These are phyloP conservation scores for Diaporthe sp. DNA, from an alignment of 2,329 filamentous ascomycete species.

Conservation along the genomic window DNA sequence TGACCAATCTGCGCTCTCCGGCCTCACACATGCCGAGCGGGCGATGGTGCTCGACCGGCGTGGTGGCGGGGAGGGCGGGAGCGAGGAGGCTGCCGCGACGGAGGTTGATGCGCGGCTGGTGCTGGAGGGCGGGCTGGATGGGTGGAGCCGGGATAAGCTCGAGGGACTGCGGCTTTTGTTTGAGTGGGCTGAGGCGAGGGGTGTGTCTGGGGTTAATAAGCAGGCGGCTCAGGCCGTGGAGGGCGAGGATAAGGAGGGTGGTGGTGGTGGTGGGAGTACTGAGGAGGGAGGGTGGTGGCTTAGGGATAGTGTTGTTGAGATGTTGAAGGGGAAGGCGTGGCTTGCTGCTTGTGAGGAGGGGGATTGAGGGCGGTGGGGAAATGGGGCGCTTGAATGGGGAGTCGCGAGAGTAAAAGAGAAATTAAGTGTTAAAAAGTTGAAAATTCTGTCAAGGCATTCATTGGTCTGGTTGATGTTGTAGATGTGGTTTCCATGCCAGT, in stretches of 20 bases:
- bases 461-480: not conserved
- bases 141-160: conserved; percentile 53
- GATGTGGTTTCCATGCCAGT: too few species aligned
- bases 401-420: not conserved
- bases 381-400: too few species aligned
- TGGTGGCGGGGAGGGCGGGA: conserved; percentile 58
- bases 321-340: conserved; percentile 66
- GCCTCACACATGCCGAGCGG: conserved; percentile 73
- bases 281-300: conserved; percentile 63
- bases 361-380: not conserved
- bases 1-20: conserved; percentile 63
- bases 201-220: conserved; percentile 39
- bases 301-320: conserved; percentile 64
- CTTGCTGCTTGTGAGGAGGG: conserved; percentile 53
- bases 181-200: conserved; percentile 64
- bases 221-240: not conserved
- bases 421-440: not conserved
- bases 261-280: not conserved
- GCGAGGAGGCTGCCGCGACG: conserved; percentile 50
- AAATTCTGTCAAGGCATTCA: not conserved
- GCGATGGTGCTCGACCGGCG: conserved; percentile 66
- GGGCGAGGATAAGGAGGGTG: conserved; percentile 36
- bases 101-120: conserved; percentile 78
- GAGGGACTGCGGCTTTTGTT: conserved; percentile 64
- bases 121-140: conserved; percentile 63